phyloP scores from a whole-genome alignment of 2,329 filamentous ascomycete genomes.

The Aspergillus latus region DNA sequence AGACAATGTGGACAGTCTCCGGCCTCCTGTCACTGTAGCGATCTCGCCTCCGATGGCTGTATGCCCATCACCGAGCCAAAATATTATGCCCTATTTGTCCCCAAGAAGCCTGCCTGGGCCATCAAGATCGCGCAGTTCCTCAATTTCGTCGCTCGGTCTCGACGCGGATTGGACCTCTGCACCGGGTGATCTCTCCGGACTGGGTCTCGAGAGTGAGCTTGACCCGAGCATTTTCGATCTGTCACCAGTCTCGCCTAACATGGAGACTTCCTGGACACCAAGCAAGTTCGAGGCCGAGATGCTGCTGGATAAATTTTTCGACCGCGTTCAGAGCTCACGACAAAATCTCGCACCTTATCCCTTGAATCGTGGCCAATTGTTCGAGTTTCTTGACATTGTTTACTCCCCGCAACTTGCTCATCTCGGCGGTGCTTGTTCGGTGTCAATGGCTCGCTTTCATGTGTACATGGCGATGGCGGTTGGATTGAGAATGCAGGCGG shows the following conservation, averaged over 20 bases:
- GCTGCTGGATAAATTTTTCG: slow-evolving; percentile 14
- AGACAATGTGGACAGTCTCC: background rate
- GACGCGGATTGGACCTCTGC: slow-evolving; percentile 7
- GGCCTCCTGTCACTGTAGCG: background rate
- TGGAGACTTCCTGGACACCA: background rate
- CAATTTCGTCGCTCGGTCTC: slow-evolving; percentile 12
- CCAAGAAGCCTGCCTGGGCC: slow-evolving; percentile 4
- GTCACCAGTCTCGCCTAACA: background rate
- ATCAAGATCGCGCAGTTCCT: slow-evolving; percentile 14
- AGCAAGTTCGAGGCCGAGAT: slow-evolving; percentile 12
- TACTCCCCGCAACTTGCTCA: background rate
- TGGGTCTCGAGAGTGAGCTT: background rate
- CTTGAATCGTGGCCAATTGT: slow-evolving; percentile 1
- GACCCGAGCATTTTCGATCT: background rate
- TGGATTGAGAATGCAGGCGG: slow-evolving; percentile 9
- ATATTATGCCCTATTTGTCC: background rate
- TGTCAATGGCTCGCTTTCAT: slow-evolving; percentile 17
- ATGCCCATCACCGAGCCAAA: slow-evolving; percentile 13
- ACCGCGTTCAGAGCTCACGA: background rate
- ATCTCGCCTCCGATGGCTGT: slow-evolving; percentile 15
- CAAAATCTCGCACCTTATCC: slow-evolving; percentile 1
- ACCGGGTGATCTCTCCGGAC: background rate
- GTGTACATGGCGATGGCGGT: slow-evolving; percentile 20
- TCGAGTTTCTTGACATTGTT: slow-evolving; percentile 12
- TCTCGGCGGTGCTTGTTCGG: background rate